Evolutionary conservation across 1,284 basidiomycete genomes (phyloP).

Genomic region (Boletus smithii): DNA sequence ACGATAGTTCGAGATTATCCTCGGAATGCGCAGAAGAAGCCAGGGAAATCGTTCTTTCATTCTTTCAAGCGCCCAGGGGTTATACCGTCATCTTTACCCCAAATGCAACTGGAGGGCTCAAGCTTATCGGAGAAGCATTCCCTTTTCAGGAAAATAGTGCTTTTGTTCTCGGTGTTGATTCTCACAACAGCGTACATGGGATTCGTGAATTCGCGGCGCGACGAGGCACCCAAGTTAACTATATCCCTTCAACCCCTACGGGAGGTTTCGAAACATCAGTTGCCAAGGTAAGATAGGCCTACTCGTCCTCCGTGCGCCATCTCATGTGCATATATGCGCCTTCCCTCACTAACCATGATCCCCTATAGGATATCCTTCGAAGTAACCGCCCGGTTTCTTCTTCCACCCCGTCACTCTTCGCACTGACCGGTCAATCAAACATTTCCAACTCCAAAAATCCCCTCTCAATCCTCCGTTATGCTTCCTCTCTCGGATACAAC

Average conservation of each 20-base stretch:
- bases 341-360: constrained; percentile 3
- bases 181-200: constrained; percentile 83
- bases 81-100: constrained; percentile 81
- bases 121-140: constrained; percentile 77
- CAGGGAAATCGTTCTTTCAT: constrained; percentile 63
- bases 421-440: constrained; percentile 77
- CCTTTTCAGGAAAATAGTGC: constrained; percentile 56
- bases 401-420: constrained; percentile 59
- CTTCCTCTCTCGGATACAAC: constrained; percentile 64
- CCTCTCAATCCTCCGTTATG: constrained; percentile 55
- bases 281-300: constrained; percentile 50
- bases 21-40: constrained; percentile 64
- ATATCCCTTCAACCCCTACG: constrained; percentile 59
- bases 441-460: constrained; percentile 67
- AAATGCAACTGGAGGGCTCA: constrained; percentile 76
- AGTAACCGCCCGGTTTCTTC: constrained; percentile 40
- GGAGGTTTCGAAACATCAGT: constrained; percentile 58
- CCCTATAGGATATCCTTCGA: constrained; percentile 41
- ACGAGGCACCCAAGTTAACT: constrained; percentile 54
- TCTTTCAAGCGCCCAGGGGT: constrained; percentile 67
- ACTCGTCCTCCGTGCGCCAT: not conserved
- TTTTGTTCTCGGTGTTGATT: constrained; percentile 68
- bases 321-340: constrained; percentile 20
- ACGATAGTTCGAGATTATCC: constrained; percentile 63
- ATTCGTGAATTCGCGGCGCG: constrained; percentile 66